Percentiles rank a stretch among this genome's conserved stretches.
These are phyloP conservation scores for Diaporthe longicolla DNA, from an alignment of 2,329 filamentous ascomycete genomes.

Conservation along the genomic window DNA sequence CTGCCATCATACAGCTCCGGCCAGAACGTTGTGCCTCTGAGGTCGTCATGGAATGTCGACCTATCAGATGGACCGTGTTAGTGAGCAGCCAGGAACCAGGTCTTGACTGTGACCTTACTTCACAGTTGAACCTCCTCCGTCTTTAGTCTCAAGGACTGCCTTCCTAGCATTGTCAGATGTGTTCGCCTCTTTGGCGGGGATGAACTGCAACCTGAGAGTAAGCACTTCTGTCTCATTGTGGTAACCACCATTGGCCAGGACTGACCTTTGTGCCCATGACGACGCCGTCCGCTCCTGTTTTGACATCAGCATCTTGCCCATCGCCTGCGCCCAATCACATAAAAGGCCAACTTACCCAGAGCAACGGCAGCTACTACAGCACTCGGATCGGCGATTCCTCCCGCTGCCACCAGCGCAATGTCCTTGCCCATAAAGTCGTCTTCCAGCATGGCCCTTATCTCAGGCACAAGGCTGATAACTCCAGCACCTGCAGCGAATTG, in stretches of 20 bases:
- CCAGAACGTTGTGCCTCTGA: slow-evolving; percentile 57
- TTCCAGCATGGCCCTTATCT: slow-evolving; percentile 64
- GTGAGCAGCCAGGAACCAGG: not conserved
- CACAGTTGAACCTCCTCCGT: slow-evolving; percentile 61
- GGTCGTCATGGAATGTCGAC: slow-evolving; percentile 58
- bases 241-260: not conserved
- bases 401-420: slow-evolving; percentile 67
- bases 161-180: slow-evolving; percentile 58
- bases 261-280: slow-evolving; percentile 59
- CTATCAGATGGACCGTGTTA: slow-evolving; percentile 38
- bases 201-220: slow-evolving; percentile 53
- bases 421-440: slow-evolving; percentile 52
- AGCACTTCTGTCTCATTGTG: not conserved
- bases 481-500: slow-evolving; percentile 68
- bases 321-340: not conserved
- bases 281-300: slow-evolving; percentile 58
- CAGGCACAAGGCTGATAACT: slow-evolving; percentile 69
- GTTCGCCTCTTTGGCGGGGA: slow-evolving; percentile 59
- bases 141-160: slow-evolving; percentile 56
- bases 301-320: not conserved
- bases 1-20: slow-evolving; percentile 60
- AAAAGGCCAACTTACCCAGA: slow-evolving; percentile 60
- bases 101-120: slow-evolving; percentile 53
- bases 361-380: slow-evolving; percentile 69
- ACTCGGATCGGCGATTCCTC: slow-evolving; percentile 70